Evolutionary conservation across 495 filamentous ascomycete genomes (phyloP).

Genomic region (Diplogelasinospora grovesii): DNA sequence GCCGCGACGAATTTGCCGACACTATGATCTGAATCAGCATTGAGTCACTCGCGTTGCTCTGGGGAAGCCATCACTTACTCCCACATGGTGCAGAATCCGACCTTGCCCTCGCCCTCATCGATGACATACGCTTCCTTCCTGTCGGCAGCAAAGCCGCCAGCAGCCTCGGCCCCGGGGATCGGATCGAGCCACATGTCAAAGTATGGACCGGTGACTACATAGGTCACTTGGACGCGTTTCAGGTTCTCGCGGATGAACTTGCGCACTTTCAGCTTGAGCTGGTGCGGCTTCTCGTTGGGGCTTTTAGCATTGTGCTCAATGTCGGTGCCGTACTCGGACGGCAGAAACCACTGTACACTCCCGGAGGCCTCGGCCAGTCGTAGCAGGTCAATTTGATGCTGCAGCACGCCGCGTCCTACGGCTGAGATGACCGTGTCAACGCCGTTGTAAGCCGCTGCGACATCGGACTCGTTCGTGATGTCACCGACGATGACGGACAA

Average conservation of each 20-base stretch:
- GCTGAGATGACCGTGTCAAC: conserved; percentile 63
- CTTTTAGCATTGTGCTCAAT: conserved; percentile 59
- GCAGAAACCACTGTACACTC: conserved; percentile 59
- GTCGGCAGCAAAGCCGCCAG: conserved; percentile 50
- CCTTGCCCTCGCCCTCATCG: conserved; percentile 46
- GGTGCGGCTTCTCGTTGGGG: conserved; percentile 58
- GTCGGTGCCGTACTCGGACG: conserved; percentile 70
- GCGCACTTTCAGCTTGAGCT: conserved; percentile 61
- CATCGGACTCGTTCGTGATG: conserved; percentile 43
- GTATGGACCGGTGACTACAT: conserved; percentile 66
- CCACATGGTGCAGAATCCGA: conserved; percentile 60
- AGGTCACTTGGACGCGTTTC: conserved; percentile 53
- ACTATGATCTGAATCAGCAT: conserved; percentile 35
- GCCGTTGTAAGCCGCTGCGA: conserved; percentile 48
- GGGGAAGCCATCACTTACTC: conserved; percentile 54
- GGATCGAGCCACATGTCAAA: conserved; percentile 56
- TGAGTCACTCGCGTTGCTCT: too few relatives aligned
- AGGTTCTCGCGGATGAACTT: conserved; percentile 47
- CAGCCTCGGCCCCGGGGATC: conserved; percentile 22
- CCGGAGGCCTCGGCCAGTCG: conserved; percentile 48
- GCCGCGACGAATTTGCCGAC: conserved; percentile 59
- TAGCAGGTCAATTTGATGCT: conserved; percentile 53
- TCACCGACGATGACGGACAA: conserved; percentile 56
- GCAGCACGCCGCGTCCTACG: conserved; percentile 52
- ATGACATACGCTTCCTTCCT: conserved; percentile 52